Evolutionary conservation across 768 basidiomycete species (phyloP), one percentile per base, ranked within the genome.

Genomic region (Suillus paluster): DNA sequence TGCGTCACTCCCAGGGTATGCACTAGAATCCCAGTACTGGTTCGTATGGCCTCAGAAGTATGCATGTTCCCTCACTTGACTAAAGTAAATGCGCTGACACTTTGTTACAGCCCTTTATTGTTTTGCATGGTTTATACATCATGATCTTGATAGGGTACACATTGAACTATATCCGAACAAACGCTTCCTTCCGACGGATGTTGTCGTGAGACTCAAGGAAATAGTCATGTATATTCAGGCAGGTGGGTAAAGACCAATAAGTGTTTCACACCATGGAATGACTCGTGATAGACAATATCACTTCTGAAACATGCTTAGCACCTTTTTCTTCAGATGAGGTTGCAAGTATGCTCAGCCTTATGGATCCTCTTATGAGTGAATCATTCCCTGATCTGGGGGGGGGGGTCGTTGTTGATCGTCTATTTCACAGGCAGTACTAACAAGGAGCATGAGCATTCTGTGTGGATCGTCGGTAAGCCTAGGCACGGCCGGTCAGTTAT

Each of bases 261-360:
- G 33, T 10, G 3, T 30, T 23, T 41, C 21, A 15, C 52, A 3
- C 17, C 15, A 4, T 38, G 38, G 36, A 52, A 17, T 25, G 17
- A 38, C 17, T 12, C 7, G 11, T 12, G 8, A 23, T 25, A 83
- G 82, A 83, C 66, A 54, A 65, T 2, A 72, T 80, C 48, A 75
- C 77, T 3, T 81, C 81, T 0, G 41, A 64, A 1, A 76, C 71
- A 23, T 80, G 78, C 3, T 80, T 79, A 0, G 68, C 75, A 2
- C 76, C 77, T 5, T 80, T 76, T 59, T 67, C 63, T 34, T 34
- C 70, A 1, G 73, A 74, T 8, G 74, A 79, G 23, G 69, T 83
- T 2, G 61, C 77, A 46, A 72, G 71, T 45, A 75, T 81, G 60
- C 67, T 80, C 33, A 46, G 60, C 1, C 63, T 81, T 9, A 64